Evolutionary conservation across 2,329 filamentous ascomycete species (phyloP), one percentile per base, ranked within the genome.

Genomic region (Diaporthe citriasiana): DNA sequence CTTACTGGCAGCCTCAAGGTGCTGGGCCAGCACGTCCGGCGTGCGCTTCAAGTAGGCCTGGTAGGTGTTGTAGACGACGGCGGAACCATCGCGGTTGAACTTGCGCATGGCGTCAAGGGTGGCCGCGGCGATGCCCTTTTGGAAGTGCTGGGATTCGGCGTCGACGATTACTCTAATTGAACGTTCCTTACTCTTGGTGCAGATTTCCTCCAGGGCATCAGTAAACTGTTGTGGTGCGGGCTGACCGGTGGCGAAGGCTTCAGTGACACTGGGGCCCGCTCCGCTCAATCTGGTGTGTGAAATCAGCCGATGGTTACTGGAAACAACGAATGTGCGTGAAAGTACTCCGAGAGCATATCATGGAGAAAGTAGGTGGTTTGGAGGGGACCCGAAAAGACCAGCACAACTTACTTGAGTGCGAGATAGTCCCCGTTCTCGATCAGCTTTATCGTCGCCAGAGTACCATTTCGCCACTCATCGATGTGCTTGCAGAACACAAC

Each of bases 31-130:
- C 4, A 82, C 84, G 13, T 75, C 78, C 0, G 84, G 80, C 1
- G 86, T 87, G 68, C 81, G 81, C 78, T 88, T 87, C 25, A 91
- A 84, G 77, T 91, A 91, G 65, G 85, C 87, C 75, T 91, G 89
- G 80, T 90, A 90, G 1, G 89, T 89, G 77, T 85, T 89, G 78
- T 83, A 85, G 19, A 85, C 77, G n/a, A 82, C 77, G 12, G 78
- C 84, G 25, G 78, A 74, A 6, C 78, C 78, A 25, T 84, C 78
- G 0, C 79, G 81, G 78, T 87, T 87, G 79, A 80, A 84, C 73
- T 79, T 79, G 56, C 80, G 78, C 80, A 84, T 84, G 17, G 84
- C 75, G 22, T 83, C 78, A 19, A 85, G 76, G 2, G 81, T 81
- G 6, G 80, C 76, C 4, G 75, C 68, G 53, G 79, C 78, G 45